Conservation (phyloP, 305 asterid species). For the Caryopteris hybrid region DNA sequence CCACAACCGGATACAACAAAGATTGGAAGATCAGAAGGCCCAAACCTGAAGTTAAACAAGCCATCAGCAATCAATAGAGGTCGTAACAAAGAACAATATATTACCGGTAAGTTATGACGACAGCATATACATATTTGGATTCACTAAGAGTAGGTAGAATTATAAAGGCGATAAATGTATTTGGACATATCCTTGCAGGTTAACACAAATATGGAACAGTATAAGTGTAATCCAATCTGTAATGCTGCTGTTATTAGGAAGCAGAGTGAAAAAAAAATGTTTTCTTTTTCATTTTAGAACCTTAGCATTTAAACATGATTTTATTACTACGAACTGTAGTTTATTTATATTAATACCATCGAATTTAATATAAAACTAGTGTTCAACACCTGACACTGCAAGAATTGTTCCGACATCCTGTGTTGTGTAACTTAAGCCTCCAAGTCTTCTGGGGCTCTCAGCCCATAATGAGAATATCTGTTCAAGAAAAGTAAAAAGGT, state of each 20-base stretch:
- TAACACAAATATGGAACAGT: too few relatives aligned
- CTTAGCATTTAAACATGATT: neutral
- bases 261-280: too few relatives aligned
- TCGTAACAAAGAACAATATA: neutral
- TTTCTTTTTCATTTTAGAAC: too few relatives aligned
- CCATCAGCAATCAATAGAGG: constrained; percentile 1
- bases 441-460: constrained; percentile 80
- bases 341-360: neutral
- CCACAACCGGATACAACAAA: constrained; percentile 50
- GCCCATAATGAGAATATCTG: constrained; percentile 97
- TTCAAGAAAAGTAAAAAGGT: neutral
- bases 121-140: neutral
- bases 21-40: constrained; percentile 80
- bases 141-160: neutral
- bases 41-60: constrained; percentile 51
- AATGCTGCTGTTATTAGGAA: neutral
- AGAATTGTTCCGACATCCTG: constrained; percentile 75
- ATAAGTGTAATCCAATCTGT: too few relatives aligned
- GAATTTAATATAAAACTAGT: neutral
- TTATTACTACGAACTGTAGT: neutral
- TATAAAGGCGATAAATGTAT: too few relatives aligned
- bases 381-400: constrained; percentile 57
- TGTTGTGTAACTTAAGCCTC: constrained; percentile 79
- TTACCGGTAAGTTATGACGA: neutral
- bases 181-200: too few relatives aligned